A percentile compares a stretch with the other conserved stretches of the same genome.
Evolutionary conservation across 2,329 filamentous ascomycete species (phyloP).

Genomic region (Neoascochyta sp.): DNA sequence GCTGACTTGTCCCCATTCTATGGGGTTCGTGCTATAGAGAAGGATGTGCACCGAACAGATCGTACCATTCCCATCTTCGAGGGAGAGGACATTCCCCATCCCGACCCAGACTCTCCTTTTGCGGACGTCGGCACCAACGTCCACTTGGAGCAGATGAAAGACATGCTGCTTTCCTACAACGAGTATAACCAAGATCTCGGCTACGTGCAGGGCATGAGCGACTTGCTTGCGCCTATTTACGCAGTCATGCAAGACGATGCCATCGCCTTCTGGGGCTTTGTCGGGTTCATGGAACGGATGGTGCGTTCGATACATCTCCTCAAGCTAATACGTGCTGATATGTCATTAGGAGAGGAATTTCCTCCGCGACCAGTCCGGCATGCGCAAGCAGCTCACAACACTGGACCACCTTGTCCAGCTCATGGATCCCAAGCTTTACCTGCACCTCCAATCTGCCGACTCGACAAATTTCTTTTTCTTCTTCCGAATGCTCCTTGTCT

Average conservation of each 20-base stretch:
- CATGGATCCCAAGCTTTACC: slow-evolving; percentile 91
- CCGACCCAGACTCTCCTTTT: slow-evolving; percentile 92
- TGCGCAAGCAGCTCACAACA: slow-evolving; percentile 85
- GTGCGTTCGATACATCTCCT: slow-evolving; percentile 31
- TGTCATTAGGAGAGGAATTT: slow-evolving; percentile 75
- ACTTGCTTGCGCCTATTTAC: slow-evolving; percentile 91
- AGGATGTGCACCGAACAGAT: slow-evolving; percentile 96
- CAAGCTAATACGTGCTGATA: slow-evolving; percentile 5
- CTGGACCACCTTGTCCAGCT: slow-evolving; percentile 94
- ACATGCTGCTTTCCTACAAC: slow-evolving; percentile 97
- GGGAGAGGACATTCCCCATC: slow-evolving; percentile 93
- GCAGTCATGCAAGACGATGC: slow-evolving; percentile 97
- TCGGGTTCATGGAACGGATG: slow-evolving; percentile 96
- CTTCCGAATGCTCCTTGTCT: slow-evolving; percentile 97
- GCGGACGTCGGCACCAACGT: slow-evolving; percentile 91
- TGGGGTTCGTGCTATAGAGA: slow-evolving; percentile 66
- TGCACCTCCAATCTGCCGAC: slow-evolving; percentile 83
- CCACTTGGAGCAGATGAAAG: slow-evolving; percentile 97
- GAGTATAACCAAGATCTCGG: slow-evolving; percentile 94
- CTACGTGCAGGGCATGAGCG: slow-evolving; percentile 98
- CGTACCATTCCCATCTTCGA: slow-evolving; percentile 92
- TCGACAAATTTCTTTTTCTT: slow-evolving; percentile 99
- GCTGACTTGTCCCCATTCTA: slow-evolving; percentile 52
- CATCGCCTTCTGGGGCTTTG: slow-evolving; percentile 93
- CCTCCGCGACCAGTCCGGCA: slow-evolving; percentile 89